Base-by-base conservation (phyloP, 257 asterid genomes). In the Haberlea rhodopensis region DNA sequence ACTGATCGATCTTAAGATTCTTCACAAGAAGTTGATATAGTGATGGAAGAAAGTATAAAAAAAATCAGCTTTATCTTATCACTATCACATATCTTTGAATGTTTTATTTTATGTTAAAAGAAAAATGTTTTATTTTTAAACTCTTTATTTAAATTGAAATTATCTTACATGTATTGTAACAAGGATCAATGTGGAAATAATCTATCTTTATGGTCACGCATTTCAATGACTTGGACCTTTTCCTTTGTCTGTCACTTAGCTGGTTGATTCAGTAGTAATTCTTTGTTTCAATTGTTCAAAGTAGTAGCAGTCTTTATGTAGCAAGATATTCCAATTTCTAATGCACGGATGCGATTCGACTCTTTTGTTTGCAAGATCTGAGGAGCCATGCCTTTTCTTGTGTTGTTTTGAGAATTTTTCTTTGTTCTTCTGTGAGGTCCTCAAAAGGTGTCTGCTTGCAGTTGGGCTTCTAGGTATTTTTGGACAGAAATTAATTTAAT, bases 351-450 rank as follows among this genome's bases (percentile, higher is more conserved):
- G 28, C 18, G 19, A 53, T 66, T 63, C n/a, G n/a, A n/a, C n/a
- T n/a, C 24, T 60, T 65, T 62, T 52, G 48, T 54, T 64, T 62
- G 28, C 59, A 51, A 43, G 67, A 66, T 23, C 71, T 68, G 73
- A 69, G 71, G 73, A 46, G 70, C 68, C 67, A 52, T 59, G 66
- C 66, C 72, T 75, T 6, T 31, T 57, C 57, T 45, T n/a, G 57
- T 72, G 24, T n/a, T n/a, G n/a, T 49, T 25, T 68, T 75, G 61
- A 52, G 73, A 79, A 71, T 66, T 73, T n/a, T n/a, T n/a, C n/a
- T 73, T 16, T 69, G 70, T 62, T 63, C 53, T 45, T 52, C 57
- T 16, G 64, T 7, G 68, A 71, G 59, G 57, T 56, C 31, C 56
- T 62, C 62, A 15, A 58, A 34, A 52, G 45, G 23, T 69, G 53